Base-by-base conservation (phyloP, 257 asterid species). In the Datura wrightii region DNA sequence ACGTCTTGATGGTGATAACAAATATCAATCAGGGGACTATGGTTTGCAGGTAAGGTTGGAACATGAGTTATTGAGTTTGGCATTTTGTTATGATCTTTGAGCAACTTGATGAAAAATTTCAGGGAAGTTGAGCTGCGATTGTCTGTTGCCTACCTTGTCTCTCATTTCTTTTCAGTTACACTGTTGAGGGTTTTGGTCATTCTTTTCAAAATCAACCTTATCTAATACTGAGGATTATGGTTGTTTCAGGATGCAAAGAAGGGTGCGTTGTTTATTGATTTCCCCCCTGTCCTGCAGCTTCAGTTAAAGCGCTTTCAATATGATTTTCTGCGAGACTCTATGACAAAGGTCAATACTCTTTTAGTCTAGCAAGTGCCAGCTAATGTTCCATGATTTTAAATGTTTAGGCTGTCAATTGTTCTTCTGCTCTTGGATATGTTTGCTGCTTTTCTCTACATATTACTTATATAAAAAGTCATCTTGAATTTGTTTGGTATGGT, bases 251-350 rank as follows among this genome's bases (percentile, higher is more conserved):
- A 96, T 93, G 99, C 99, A 54, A 96, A 86, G 91, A 94, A 92
- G 91, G 99, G 99, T 79, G 98, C 91, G 71, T 88, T 96, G 88
- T 96, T 96, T 90, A 91, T 91, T 80, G 98, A 96, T 91, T 94
- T 92, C 84, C 99, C 99, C 85, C 99, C 99, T n/a, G 98, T 96
- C 80, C 97, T 96, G 76, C 99, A 96, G 94, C 98, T 96, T 88
- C 98, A 96, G 90, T 93, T 96, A 85, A 96, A 96, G 92, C 97
- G 98, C 56, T 96, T 96, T 89, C 98, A 96, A 91, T 96, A 96
- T 81, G 99, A 96, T 91, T 93, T 88, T 82, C 89, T 92, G 97
- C 92, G 98, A 83, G 97, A 94, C 86, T 90, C 95, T 10, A 96
- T 94, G 98, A 96, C 92, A 82, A 96, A 96, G 99, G 99, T 96